A percentile compares a stretch with the other conserved stretches of the same genome.
Conservation (phyloP, 2,329 filamentous ascomycete species). For the Nemania diffusa region DNA sequence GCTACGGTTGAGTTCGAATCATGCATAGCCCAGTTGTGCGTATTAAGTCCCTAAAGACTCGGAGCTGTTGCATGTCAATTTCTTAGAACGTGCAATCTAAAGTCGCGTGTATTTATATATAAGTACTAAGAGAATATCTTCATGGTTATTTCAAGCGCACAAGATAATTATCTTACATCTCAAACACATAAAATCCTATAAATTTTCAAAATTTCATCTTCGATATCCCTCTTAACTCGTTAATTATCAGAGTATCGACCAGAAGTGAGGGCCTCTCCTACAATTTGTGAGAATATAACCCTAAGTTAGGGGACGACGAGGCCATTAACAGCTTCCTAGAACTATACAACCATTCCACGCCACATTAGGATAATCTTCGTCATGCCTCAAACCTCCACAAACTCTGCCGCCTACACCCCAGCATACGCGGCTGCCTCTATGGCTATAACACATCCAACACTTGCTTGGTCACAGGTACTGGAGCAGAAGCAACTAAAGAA, state of each 20-base stretch:
- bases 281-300: not conserved
- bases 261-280: not conserved
- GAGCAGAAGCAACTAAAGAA: constrained; percentile 36
- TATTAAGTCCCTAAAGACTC: not conserved
- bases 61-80: not conserved
- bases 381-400: constrained; percentile 12
- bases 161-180: not conserved
- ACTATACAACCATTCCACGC: not conserved
- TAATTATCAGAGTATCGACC: not conserved
- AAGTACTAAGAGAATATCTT: not conserved
- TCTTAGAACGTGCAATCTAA: not conserved
- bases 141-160: not conserved
- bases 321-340: not conserved
- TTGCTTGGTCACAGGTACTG: constrained; percentile 40
- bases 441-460: constrained; percentile 41
- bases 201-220: not conserved
- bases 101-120: not conserved
- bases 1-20: not conserved
- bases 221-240: not conserved
- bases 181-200: not conserved
- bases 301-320: not conserved
- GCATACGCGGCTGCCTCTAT: constrained; percentile 37
- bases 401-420: constrained; percentile 24
- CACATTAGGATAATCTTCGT: not conserved
- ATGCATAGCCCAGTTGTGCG: not conserved